Evolutionary conservation across 176 grass and related monocot genomes (phyloP).

Genomic region (Coix lacrymajobi): DNA sequence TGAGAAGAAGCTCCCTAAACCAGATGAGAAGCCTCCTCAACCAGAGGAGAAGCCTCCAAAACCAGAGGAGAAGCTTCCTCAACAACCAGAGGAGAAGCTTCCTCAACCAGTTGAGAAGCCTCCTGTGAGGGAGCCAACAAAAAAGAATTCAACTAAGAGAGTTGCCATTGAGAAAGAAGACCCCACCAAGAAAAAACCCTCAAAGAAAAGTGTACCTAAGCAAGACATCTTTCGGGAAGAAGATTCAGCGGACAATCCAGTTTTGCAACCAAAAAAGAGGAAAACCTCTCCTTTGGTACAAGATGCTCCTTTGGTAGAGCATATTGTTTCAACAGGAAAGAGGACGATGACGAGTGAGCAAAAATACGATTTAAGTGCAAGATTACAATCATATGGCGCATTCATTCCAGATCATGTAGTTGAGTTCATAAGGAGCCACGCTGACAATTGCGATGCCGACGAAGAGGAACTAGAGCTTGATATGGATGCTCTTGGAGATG

Average conservation of each 20-base stretch:
- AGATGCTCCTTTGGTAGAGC: neutral
- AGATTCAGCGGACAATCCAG: constrained; percentile 38
- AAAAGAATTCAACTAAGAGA: constrained; percentile 35
- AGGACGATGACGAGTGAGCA: constrained; percentile 57
- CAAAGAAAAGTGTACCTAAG: constrained; percentile 43
- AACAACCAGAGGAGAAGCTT: neutral
- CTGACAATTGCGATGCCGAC: constrained; percentile 39
- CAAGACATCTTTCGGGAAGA: constrained; percentile 53
- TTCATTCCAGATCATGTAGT: constrained; percentile 65
- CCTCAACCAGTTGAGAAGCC: neutral
- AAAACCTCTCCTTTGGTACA: constrained; percentile 49
- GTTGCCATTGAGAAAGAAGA: constrained; percentile 35
- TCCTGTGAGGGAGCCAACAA: constrained; percentile 18
- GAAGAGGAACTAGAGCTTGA: constrained; percentile 88
- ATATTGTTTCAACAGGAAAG: neutral
- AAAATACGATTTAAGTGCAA: constrained; percentile 55
- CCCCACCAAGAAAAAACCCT: constrained; percentile 26
- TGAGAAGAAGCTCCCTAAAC: constrained; percentile 64
- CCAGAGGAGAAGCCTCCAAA: neutral
- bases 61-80: constrained; percentile 7
- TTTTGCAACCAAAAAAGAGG: constrained; percentile 65
- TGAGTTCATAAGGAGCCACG: constrained; percentile 66
- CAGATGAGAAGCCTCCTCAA: constrained; percentile 28
- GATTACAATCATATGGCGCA: constrained; percentile 56
- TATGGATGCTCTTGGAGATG: constrained; percentile 69